phyloP scores from a whole-genome alignment of 805 yeast species.

The Wickerhamomyces mucosus region DNA sequence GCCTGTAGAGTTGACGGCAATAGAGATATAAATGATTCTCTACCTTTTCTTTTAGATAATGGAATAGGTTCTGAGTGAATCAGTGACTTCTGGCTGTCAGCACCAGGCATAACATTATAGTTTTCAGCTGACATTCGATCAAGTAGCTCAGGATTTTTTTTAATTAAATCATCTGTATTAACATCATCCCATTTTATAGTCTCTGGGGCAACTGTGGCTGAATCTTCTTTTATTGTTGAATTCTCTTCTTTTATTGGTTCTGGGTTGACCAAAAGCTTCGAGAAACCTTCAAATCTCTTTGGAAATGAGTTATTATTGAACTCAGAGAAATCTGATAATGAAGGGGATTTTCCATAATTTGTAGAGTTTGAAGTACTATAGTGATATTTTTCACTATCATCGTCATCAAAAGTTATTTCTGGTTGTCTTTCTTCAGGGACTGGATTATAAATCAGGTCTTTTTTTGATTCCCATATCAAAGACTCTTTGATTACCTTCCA shows the following conservation, averaged over 20 bases:
- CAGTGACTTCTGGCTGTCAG: too few relatives aligned
- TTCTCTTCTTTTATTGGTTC: background rate
- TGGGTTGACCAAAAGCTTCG: background rate
- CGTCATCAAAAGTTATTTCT: constrained; percentile 1
- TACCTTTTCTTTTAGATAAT: background rate
- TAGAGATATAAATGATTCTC: background rate
- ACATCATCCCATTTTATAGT: background rate
- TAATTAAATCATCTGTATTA: background rate
- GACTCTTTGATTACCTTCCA: constrained; percentile 52
- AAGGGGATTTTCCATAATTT: constrained; percentile 19
- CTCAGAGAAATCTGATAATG: constrained; percentile 20
- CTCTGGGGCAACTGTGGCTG: background rate
- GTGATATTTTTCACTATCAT: constrained; percentile 10
- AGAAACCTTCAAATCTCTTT: constrained; percentile 1
- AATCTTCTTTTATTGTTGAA: background rate
- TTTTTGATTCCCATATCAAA: constrained; percentile 25
- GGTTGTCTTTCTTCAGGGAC: background rate
- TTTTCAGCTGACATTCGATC: too few relatives aligned
- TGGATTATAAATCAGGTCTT: constrained; percentile 1
- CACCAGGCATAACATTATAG: too few relatives aligned
- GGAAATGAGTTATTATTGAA: constrained; percentile 10
- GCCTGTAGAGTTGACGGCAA: background rate
- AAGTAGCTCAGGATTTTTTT: too few relatives aligned
- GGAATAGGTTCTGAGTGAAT: background rate
- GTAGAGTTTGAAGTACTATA: constrained; percentile 22